phyloP scores from a whole-genome alignment of 176 grass and related monocot genomes.

The Carex littledalei region DNA sequence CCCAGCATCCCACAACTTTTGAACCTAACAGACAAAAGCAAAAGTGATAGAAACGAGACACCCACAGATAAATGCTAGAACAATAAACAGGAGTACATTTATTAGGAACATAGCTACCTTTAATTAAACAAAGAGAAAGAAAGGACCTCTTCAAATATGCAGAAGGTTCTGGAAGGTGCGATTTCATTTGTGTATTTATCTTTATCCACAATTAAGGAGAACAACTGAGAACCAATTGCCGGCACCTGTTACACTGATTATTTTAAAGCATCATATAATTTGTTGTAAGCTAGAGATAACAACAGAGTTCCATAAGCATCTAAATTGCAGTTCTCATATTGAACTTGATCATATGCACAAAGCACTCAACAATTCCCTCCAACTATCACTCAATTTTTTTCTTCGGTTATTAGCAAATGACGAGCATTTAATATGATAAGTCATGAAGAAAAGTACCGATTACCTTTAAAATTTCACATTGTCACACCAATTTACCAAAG shows the following conservation, averaged over 20 bases:
- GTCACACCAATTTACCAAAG: not conserved
- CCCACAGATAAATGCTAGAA: not conserved
- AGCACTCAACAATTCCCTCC: not conserved
- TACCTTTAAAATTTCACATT: not conserved
- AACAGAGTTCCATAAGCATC: not conserved
- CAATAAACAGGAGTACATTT: not conserved
- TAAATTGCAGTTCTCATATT: not conserved
- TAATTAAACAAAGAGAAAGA: slow-evolving; percentile 8
- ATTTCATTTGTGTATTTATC: slow-evolving; percentile 58
- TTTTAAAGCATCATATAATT: not conserved
- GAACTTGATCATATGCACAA: not conserved
- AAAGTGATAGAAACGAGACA: not conserved
- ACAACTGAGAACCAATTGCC: slow-evolving; percentile 62
- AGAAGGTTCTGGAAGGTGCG: slow-evolving; percentile 83
- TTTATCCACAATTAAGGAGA: slow-evolving; percentile 58
- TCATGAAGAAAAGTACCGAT: not conserved
- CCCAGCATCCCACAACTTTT: slow-evolving; percentile 49
- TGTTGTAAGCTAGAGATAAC: not conserved
- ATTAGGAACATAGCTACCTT: slow-evolving; percentile 6
- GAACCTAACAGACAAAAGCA: slow-evolving; percentile 43
- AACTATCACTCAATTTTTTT: not conserved
- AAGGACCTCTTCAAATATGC: slow-evolving; percentile 83
- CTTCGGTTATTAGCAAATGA: not conserved
- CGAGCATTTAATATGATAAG: not conserved
- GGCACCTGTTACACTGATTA: slow-evolving; percentile 43